Conservation (phyloP, 2,329 filamentous ascomycete genomes). For the Septoria linicola region DNA sequence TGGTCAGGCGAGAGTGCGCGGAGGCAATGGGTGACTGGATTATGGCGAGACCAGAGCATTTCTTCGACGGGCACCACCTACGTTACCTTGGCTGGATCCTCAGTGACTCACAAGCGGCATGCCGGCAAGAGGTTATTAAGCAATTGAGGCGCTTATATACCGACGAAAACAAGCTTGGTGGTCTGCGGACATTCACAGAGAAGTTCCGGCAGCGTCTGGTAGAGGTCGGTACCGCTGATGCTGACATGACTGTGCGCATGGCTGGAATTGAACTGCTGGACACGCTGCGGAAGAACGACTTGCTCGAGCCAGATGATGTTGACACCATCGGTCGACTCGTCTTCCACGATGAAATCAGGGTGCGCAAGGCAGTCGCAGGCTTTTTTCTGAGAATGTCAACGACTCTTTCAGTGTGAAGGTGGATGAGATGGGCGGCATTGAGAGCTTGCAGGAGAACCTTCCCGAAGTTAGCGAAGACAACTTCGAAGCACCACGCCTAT, state of each 20-base stretch:
- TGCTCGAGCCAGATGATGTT: constrained; percentile 88
- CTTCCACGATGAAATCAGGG: constrained; percentile 79
- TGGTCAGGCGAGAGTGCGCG: constrained; percentile 84
- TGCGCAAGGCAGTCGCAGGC: constrained; percentile 82
- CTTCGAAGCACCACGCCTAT: constrained; percentile 59
- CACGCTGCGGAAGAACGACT: constrained; percentile 74
- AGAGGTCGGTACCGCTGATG: constrained; percentile 87
- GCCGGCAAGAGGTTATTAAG: constrained; percentile 80
- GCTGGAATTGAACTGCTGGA: constrained; percentile 80
- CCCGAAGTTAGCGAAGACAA: constrained; percentile 71
- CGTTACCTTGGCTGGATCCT: constrained; percentile 95
- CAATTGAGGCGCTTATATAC: constrained; percentile 79
- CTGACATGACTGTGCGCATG: constrained; percentile 76
- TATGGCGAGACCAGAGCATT: constrained; percentile 75
- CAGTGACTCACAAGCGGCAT: constrained; percentile 72
- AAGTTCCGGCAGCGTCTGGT: constrained; percentile 82
- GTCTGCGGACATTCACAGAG: constrained; percentile 87
- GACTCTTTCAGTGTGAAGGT: constrained; percentile 76
- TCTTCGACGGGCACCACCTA: constrained; percentile 86
- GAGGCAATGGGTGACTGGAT: constrained; percentile 89
- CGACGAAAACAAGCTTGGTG: constrained; percentile 71
- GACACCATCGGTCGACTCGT: constrained; percentile 84
- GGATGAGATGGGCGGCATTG: constrained; percentile 80
- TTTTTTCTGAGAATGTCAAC: constrained; percentile 84
- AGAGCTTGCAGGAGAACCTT: constrained; percentile 72